A percentile compares a stretch with the other conserved stretches of the same genome.
Evolutionary conservation across 163 green algal species (phyloP).

Genomic region (Scenedesmus sp.): DNA sequence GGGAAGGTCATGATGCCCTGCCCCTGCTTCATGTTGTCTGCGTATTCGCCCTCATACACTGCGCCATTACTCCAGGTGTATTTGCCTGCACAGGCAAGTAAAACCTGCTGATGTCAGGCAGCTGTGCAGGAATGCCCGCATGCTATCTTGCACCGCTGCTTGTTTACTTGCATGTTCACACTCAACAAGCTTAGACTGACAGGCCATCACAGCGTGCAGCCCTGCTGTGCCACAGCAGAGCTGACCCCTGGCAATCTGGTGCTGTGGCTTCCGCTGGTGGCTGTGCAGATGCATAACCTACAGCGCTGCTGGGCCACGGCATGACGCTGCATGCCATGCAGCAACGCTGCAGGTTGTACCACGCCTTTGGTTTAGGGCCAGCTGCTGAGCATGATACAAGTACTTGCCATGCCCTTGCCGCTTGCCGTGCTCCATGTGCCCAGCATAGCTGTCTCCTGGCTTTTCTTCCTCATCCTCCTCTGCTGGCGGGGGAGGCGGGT

Average conservation of each 20-base stretch:
- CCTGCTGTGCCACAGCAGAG: too few relatives aligned
- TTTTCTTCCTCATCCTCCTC: slow-evolving; percentile 74
- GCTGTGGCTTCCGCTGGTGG: not conserved
- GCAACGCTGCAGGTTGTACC: too few relatives aligned
- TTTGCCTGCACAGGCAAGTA: slow-evolving; percentile 48
- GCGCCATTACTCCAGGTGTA: slow-evolving; percentile 69
- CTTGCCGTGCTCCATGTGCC: slow-evolving; percentile 55
- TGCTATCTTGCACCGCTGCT: not conserved
- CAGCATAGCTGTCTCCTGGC: slow-evolving; percentile 65
- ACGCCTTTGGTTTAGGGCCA: not conserved
- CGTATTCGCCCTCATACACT: slow-evolving; percentile 68
- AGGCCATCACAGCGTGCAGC: too few relatives aligned
- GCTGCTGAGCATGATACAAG: not conserved
- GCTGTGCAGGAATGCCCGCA: not conserved
- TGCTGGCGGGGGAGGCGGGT: slow-evolving; percentile 58
- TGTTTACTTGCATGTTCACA: not conserved
- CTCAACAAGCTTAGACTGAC: too few relatives aligned
- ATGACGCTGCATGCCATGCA: too few relatives aligned
- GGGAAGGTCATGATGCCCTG: slow-evolving; percentile 68
- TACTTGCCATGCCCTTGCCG: slow-evolving; percentile 6
- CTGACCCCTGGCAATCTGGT: too few relatives aligned
- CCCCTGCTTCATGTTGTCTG: slow-evolving; percentile 67
- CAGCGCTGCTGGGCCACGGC: too few relatives aligned
- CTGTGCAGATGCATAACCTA: too few relatives aligned
- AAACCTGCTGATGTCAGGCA: too few relatives aligned